Percentiles rank a stretch among this genome's conserved stretches.
Evolutionary conservation across 306 rosid species (phyloP).

Genomic region (Fragaria ananassa): DNA sequence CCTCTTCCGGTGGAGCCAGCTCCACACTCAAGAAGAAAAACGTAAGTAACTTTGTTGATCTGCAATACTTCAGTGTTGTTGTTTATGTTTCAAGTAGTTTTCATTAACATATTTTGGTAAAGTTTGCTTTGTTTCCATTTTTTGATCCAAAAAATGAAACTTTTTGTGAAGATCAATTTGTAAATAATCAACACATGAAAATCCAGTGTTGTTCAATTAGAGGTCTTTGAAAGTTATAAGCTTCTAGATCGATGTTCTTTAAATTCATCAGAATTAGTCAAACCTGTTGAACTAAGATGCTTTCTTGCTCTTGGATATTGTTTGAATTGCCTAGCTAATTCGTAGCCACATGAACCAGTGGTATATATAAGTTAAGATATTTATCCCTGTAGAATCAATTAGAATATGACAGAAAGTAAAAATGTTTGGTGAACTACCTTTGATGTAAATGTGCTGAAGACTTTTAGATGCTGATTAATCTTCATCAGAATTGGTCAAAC

Average conservation of each 20-base stretch:
- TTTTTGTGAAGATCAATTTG: not conserved
- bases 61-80: not conserved
- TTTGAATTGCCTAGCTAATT: not conserved
- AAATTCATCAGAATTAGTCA: not conserved
- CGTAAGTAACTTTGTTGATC: constrained; percentile 36
- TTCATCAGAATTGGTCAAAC: constrained; percentile 1
- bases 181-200: not conserved
- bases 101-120: not conserved
- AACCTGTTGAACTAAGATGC: not conserved
- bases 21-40: constrained; percentile 31
- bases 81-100: not conserved
- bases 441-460: not conserved
- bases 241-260: not conserved
- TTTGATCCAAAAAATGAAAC: not conserved
- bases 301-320: not conserved
- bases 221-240: not conserved
- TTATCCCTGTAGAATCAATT: not conserved
- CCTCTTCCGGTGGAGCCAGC: constrained; percentile 24
- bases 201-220: not conserved
- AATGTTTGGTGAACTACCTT: not conserved
- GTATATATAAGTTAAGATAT: not conserved
- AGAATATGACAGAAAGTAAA: not conserved
- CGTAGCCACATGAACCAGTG: not conserved
- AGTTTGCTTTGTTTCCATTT: not conserved
- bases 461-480: not conserved